A percentile compares a stretch with the other conserved stretches of the same genome.
phyloP scores from a whole-genome alignment of 2,329 filamentous ascomycete species.

The Chaetomiaceae sp. region DNA sequence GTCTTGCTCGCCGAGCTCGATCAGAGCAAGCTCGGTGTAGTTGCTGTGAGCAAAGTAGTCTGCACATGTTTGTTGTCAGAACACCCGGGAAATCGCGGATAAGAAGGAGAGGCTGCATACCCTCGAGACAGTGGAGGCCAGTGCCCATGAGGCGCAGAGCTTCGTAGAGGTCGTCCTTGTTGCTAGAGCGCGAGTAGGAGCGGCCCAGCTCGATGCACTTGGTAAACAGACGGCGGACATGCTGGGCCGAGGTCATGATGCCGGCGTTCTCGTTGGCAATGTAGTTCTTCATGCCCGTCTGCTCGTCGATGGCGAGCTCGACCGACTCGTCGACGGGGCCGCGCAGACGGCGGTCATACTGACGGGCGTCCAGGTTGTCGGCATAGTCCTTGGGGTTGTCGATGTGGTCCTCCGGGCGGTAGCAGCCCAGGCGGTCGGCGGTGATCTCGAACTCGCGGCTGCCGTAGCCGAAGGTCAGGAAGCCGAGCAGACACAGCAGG shows the following conservation, averaged over 20 bases:
- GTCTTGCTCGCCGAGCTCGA: slow-evolving; percentile 75
- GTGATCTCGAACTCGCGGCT: slow-evolving; percentile 85
- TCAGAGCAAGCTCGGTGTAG: slow-evolving; percentile 81
- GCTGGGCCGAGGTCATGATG: slow-evolving; percentile 76
- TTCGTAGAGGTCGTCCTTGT: slow-evolving; percentile 78
- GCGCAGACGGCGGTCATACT: slow-evolving; percentile 76
- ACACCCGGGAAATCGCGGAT: too few relatives aligned
- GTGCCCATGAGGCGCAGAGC: slow-evolving; percentile 82
- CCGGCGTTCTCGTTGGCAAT: slow-evolving; percentile 77
- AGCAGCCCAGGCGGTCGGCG: slow-evolving; percentile 70
- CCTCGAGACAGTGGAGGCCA: slow-evolving; percentile 82
- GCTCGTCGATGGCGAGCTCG: slow-evolving; percentile 73
- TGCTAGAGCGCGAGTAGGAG: slow-evolving; percentile 59
- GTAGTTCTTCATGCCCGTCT: slow-evolving; percentile 84
- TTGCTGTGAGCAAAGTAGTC: slow-evolving; percentile 94
- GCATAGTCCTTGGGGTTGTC: slow-evolving; percentile 79
- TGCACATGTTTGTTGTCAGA: slow-evolving; percentile 26
- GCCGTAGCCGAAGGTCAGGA: slow-evolving; percentile 81
- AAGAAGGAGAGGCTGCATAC: slow-evolving; percentile 32
- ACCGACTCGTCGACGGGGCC: slow-evolving; percentile 72
- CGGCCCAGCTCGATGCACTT: slow-evolving; percentile 76
- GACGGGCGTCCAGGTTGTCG: slow-evolving; percentile 77
- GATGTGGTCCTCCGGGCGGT: slow-evolving; percentile 75
- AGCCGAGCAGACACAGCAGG: slow-evolving; percentile 81
- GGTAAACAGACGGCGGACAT: slow-evolving; percentile 69